Base-by-base conservation (phyloP, 2,329 filamentous ascomycete species). In the Anthostomella pinea region DNA sequence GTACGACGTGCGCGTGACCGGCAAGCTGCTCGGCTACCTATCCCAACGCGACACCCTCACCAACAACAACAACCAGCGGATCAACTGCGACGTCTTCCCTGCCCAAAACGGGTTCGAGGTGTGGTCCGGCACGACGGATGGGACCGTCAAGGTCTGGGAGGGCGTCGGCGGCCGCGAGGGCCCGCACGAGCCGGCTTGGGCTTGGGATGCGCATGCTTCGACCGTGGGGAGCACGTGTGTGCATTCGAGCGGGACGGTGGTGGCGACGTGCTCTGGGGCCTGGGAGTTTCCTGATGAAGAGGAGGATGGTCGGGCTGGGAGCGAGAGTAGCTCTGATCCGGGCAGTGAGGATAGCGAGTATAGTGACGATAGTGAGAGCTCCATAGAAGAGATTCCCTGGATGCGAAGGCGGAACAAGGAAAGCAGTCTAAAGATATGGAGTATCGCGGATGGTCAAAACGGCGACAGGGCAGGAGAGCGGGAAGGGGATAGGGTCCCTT, bases 1-100 rank as follows among this genome's bases (percentile, higher is more conserved):
- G 3, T 83, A 82, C 58, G 80, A 83, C 51, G 69, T 83, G 21
- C 71, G 80, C 13, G 77, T 75, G 6, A 71, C 75, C 3, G 73
- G 76, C 7, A 67, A 68, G 46, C 63, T 81, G n/a, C 64, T 83
- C 3, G 68, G 67, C n/a, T 68, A 69, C 34, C 59, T 83, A 8
- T 56, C 63, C 1, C 76, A 74, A 4, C 70, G 78, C 15, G 56
- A 62, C 6, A 68, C 72, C 4, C 52, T 54, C 2, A 73, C 72
- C 0, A 78, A 80, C 46, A 79, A 83, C 2, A 73, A 72, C 0
- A 78, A 80, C 46, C 79, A 83, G 54, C 69, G 74, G 24, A 56
- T 83, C 24, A 63, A 59, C 8, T 73, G 73, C 39, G 74, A 81
- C 51, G 66, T 78, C 3, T 83, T 75, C 45, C 62, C 68, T 1